Evolutionary conservation across 768 basidiomycete genomes (phyloP).

Genomic region (Russula brevipes): DNA sequence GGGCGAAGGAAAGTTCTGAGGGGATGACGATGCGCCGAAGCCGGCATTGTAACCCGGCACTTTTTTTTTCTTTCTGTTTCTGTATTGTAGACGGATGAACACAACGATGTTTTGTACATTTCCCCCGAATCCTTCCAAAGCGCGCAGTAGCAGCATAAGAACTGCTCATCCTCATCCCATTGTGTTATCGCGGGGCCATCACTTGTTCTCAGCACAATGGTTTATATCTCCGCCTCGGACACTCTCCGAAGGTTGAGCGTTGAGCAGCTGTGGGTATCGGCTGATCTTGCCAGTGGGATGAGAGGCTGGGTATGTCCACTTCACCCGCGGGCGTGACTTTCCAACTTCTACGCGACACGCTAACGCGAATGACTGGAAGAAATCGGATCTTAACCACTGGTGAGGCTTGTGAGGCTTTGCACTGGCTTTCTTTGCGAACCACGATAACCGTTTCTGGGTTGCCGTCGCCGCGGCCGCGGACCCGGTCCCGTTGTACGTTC

Average conservation of each 20-base stretch:
- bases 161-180: not conserved
- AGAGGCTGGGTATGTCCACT: not conserved
- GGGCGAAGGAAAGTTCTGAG: slow-evolving; percentile 61
- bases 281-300: not conserved
- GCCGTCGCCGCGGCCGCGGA: no score
- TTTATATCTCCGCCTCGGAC: not conserved
- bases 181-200: not conserved
- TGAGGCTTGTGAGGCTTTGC: not conserved
- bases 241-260: not conserved
- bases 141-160: not conserved
- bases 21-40: not conserved
- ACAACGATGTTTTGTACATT: not conserved
- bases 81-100: not conserved
- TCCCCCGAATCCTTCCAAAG: no score
- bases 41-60: not conserved
- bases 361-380: not conserved
- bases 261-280: not conserved
- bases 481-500: no score
- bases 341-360: not conserved
- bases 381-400: not conserved
- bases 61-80: not conserved
- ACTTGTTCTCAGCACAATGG: not conserved
- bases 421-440: not conserved
- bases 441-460: no score
- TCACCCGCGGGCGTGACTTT: not conserved